A percentile compares a stretch with the other conserved stretches of the same genome.
These are phyloP conservation scores for Pythium rhizo-oryzae DNA, from an alignment of 352 stramenopile species.

Conservation along the genomic window DNA sequence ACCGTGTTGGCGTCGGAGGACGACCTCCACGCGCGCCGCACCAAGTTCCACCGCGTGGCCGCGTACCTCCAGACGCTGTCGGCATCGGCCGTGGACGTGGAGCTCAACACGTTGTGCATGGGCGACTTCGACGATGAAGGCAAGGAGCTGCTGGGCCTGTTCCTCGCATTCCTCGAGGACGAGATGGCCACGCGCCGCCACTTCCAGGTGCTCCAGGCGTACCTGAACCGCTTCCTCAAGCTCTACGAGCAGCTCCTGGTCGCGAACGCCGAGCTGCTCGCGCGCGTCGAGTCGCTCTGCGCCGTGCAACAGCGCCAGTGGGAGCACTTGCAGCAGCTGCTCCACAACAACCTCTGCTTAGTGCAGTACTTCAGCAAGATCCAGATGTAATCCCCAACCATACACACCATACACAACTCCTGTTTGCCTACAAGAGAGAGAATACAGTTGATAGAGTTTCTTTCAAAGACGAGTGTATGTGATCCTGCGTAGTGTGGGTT, in stretches of 20 bases:
- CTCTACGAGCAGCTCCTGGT: conserved; percentile 80
- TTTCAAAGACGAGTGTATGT: too few species aligned
- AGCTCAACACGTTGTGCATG: conserved; percentile 86
- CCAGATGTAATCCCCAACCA: conserved; percentile 59
- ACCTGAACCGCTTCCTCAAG: conserved; percentile 88
- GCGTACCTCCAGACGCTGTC: conserved; percentile 77
- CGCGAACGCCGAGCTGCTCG: conserved; percentile 49
- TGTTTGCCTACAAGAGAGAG: neutral
- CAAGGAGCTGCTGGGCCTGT: conserved; percentile 61
- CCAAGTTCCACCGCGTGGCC: conserved; percentile 47
- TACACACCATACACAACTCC: neutral
- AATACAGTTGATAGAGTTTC: conserved; percentile 3
- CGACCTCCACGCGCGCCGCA: conserved; percentile 31
- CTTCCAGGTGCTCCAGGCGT: conserved; percentile 84
- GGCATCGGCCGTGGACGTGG: conserved; percentile 73
- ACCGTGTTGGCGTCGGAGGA: conserved; percentile 11
- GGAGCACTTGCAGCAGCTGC: conserved; percentile 77
- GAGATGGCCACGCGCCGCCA: conserved; percentile 67
- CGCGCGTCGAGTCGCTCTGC: conserved; percentile 57
- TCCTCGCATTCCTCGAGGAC: conserved; percentile 65
- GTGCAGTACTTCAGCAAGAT: conserved; percentile 90
- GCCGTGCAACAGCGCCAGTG: conserved; percentile 73
- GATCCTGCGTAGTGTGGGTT: neutral
- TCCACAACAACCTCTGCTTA: conserved; percentile 88
- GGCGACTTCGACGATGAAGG: conserved; percentile 79